Evolutionary conservation across 1,284 basidiomycete genomes (phyloP).

Genomic region (Sanghuangporus sanghuang): DNA sequence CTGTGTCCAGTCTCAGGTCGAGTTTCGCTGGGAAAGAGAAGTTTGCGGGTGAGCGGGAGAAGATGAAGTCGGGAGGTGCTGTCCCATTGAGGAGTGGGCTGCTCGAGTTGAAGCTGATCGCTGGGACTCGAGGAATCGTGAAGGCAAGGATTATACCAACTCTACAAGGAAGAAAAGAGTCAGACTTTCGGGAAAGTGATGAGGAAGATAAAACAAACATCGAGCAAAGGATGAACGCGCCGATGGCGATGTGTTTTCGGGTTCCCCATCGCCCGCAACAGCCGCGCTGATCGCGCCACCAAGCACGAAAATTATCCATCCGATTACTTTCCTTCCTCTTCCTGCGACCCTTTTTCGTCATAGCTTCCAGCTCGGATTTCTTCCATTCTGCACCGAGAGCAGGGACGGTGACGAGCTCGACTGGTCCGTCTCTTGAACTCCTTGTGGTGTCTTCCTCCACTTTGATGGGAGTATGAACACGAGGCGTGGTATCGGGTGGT

Average conservation of each 20-base stretch:
- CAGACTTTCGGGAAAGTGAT: neutral
- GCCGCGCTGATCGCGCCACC: constrained; percentile 67
- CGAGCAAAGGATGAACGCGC: constrained; percentile 55
- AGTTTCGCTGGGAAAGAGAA: constrained; percentile 79
- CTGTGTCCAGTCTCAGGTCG: constrained; percentile 69
- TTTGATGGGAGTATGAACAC: constrained; percentile 24
- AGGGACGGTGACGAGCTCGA: constrained; percentile 85
- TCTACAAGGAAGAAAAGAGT: constrained; percentile 33
- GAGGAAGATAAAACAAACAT: constrained; percentile 47
- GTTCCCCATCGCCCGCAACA: constrained; percentile 77
- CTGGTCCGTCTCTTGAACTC: constrained; percentile 33
- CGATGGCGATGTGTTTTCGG: constrained; percentile 60
- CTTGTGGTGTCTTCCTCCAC: constrained; percentile 33
- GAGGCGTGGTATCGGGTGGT: constrained; percentile 15
- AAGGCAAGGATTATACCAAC: constrained; percentile 67
- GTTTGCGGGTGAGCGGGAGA: constrained; percentile 56
- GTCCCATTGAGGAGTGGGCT: constrained; percentile 58
- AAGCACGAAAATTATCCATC: constrained; percentile 55
- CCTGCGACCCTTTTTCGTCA: constrained; percentile 64
- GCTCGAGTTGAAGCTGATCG: constrained; percentile 53
- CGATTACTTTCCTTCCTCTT: constrained; percentile 55
- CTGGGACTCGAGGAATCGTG: constrained; percentile 75
- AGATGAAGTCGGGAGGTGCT: constrained; percentile 33
- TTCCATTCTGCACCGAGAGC: constrained; percentile 85
- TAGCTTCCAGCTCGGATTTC: constrained; percentile 65